Evolutionary conservation across 345 rosid genomes (phyloP).

Genomic region (Noccaea bulbosa): DNA sequence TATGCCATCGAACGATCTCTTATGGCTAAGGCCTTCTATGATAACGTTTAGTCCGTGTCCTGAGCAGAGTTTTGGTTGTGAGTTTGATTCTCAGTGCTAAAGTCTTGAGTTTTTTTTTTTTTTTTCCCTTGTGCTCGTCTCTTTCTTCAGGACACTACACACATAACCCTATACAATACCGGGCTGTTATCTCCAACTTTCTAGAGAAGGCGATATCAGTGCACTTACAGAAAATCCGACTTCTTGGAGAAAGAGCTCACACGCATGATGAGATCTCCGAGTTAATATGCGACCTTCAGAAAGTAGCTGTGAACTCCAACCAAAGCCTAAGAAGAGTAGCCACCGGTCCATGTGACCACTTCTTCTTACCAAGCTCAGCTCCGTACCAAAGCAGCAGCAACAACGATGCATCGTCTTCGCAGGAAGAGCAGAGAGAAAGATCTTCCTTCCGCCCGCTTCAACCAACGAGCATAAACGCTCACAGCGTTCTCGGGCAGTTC

Average conservation of each 20-base stretch:
- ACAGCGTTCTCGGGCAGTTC: conserved; percentile 82
- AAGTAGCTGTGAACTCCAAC: conserved; percentile 89
- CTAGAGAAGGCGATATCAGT: conserved; percentile 70
- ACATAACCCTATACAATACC: conserved; percentile 72
- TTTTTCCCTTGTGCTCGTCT: not conserved
- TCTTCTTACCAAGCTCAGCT: conserved; percentile 78
- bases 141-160: conserved; percentile 68
- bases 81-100: not conserved
- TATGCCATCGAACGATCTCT: not conserved
- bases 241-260: conserved; percentile 59
- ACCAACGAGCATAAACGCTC: conserved; percentile 72
- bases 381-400: conserved; percentile 46
- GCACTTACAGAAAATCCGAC: conserved; percentile 58
- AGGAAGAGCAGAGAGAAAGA: conserved; percentile 61
- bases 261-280: conserved; percentile 74
- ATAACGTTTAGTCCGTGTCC: not conserved
- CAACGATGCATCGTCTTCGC: conserved; percentile 49
- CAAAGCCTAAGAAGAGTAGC: conserved; percentile 87
- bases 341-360: conserved; percentile 74
- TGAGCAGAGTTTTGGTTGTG: not conserved
- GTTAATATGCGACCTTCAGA: conserved; percentile 79
- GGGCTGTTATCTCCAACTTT: conserved; percentile 65
- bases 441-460: conserved; percentile 47
- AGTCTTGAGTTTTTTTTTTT: not conserved
- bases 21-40: not conserved